A percentile compares a stretch with the other conserved stretches of the same genome.
phyloP scores from a whole-genome alignment of 192 early-diverging fungal genomes.

The Backusella psychrophila region DNA sequence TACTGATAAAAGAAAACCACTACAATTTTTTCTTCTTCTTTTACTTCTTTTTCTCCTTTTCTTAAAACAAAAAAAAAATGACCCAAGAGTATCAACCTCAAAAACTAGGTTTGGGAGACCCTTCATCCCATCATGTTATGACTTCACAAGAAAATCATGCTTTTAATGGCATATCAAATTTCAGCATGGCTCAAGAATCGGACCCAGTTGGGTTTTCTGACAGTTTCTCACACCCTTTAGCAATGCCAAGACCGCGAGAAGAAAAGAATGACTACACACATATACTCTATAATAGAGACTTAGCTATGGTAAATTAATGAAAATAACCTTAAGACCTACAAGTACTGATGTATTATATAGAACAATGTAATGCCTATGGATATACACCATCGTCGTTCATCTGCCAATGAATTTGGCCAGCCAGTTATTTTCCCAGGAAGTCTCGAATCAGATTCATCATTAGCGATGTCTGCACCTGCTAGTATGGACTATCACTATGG shows the following conservation, averaged over 20 bases:
- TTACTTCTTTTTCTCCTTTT: neutral
- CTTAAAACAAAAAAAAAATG: neutral
- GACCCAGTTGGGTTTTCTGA: neutral
- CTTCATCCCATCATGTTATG: neutral
- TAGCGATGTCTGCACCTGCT: conserved; percentile 37
- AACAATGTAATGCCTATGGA: neutral
- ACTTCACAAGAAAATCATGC: neutral
- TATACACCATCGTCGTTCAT: conserved; percentile 4
- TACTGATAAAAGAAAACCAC: neutral
- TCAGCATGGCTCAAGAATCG: neutral
- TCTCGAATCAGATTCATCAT: neutral
- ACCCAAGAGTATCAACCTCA: neutral
- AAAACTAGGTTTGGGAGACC: neutral
- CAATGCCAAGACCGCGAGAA: neutral
- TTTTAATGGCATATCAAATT: neutral
- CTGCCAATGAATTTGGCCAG: conserved; percentile 5
- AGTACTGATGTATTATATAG: neutral
- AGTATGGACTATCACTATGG: conserved; percentile 25
- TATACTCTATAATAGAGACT: neutral
- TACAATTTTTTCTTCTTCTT: neutral
- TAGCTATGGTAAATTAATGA: neutral
- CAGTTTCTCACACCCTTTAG: conserved; percentile 1
- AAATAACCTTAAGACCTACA: neutral
- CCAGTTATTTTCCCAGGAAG: neutral
- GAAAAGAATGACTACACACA: neutral